Evolutionary conservation across 1,139 yeast genomes (phyloP).

Genomic region (Saccharomyces hybrid): DNA sequence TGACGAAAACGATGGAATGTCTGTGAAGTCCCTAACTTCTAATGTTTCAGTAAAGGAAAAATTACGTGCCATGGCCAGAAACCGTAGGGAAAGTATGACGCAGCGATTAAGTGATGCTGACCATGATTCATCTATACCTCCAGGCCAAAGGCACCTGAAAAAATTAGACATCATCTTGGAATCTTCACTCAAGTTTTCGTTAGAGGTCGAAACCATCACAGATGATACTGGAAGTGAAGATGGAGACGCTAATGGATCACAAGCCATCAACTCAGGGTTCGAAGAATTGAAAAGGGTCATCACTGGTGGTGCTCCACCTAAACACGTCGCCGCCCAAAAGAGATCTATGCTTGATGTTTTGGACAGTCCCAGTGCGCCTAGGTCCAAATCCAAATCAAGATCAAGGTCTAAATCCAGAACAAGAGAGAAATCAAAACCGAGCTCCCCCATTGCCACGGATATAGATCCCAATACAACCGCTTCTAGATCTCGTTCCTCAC

Average conservation of each 20-base stretch:
- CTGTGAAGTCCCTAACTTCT: background rate
- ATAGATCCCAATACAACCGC: background rate
- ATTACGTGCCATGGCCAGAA: constrained; percentile 2
- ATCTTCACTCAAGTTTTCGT: constrained; percentile 19
- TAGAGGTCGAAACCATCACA: constrained; percentile 16
- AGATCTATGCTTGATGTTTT: constrained; percentile 22
- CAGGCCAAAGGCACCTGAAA: constrained; percentile 1
- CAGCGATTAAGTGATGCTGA: constrained; percentile 1
- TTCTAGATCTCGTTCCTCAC: constrained; percentile 11
- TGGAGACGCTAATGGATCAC: constrained; percentile 1
- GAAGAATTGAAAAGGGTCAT: constrained; percentile 16
- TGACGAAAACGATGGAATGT: constrained; percentile 1
- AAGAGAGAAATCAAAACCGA: background rate
- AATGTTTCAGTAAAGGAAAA: constrained; percentile 1
- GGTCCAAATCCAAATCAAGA: background rate
- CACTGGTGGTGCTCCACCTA: constrained; percentile 15
- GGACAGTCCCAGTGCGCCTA: background rate
- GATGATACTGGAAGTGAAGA: constrained; percentile 3
- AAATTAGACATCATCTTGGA: constrained; percentile 15
- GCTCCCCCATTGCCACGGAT: background rate
- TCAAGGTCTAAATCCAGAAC: background rate
- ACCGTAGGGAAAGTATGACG: constrained; percentile 2
- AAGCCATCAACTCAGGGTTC: constrained; percentile 5
- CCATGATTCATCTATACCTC: background rate
- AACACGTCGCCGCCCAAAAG: constrained; percentile 7